Evolutionary conservation across 148 eudicot genomes (phyloP), one percentile per base, ranked within the genome.

Genomic region (Rhododendron molle): DNA sequence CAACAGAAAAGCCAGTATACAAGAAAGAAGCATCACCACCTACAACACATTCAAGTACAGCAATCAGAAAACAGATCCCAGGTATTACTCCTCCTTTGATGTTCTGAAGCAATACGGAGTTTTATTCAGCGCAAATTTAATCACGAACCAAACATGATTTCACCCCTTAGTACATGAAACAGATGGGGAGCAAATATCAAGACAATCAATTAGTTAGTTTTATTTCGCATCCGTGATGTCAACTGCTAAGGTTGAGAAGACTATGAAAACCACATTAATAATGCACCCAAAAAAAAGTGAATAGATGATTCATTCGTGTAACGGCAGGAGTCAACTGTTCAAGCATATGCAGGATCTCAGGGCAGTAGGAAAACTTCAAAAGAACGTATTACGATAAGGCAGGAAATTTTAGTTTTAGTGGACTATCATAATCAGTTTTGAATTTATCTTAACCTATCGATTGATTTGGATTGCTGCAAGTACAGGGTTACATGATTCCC

Each of bases 1-100:
- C 89, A 96, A 85, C 23, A 95, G 86, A 87, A 96, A 95, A 30
- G 99, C 99, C 91, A 94, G 83, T 76, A 94, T 65, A 69, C 99
- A 96, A 23, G 98, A 96, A 5, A 95, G 88, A 86, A 90, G 90
- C 91, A 97, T 38, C 81, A 97, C 98, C 49, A 91, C 90, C 99
- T 81, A 3, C 21, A 58, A 8, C 67, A 60, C 49, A 60, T 21
- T 58, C 50, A 69, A 60, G 65, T 60, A n/a, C 52, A 81, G 32
- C 44, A 40, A 62, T 20, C 23, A 62, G 84, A 40, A 5, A 80
- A 40, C 28, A 20, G 13, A 28, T 80, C 20, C 14, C 18, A 32
- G 32, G 46, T 30, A 20, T 26, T 30, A 52, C 3, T 28, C 7
- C 34, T 2, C 43, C 49, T n/a, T 23, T 4, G n/a, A 4, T 9